Evolutionary conservation across 208 protist species (phyloP).

Genomic region (Crithidia fasciculata): DNA sequence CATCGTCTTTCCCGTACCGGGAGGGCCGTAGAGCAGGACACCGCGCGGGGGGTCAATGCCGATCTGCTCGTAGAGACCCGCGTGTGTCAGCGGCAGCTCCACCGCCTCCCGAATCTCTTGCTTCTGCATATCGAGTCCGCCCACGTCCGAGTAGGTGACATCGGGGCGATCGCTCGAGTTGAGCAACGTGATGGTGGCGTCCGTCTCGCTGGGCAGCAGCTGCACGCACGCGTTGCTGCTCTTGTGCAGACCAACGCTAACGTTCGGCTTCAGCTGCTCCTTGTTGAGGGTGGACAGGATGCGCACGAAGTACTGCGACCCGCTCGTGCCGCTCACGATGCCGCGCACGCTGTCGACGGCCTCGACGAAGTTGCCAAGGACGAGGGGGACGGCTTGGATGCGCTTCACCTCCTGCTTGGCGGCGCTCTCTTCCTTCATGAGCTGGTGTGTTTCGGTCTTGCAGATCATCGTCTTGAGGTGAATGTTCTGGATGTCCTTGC

Average conservation of each 20-base stretch:
- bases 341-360: slow-evolving; percentile 97
- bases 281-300: slow-evolving; percentile 98
- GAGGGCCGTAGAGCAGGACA: slow-evolving; percentile 99
- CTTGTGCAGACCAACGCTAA: slow-evolving; percentile 98
- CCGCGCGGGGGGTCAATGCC: slow-evolving; percentile 99
- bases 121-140: slow-evolving; percentile 99
- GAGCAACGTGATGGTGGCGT: slow-evolving; percentile 97
- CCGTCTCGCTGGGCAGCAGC: slow-evolving; percentile 97
- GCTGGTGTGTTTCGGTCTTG: slow-evolving; percentile 88
- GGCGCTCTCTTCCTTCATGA: slow-evolving; percentile 86
- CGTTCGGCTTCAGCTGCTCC: slow-evolving; percentile 98
- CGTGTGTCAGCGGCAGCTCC: slow-evolving; percentile 99
- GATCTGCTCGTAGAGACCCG: slow-evolving; percentile 99
- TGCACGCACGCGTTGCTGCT: slow-evolving; percentile 99
- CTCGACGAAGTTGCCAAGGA: slow-evolving; percentile 99
- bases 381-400: slow-evolving; percentile 99
- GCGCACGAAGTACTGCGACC: slow-evolving; percentile 98
- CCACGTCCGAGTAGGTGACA: slow-evolving; percentile 97
- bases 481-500: slow-evolving; percentile 70
- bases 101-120: slow-evolving; percentile 99
- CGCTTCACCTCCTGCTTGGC: slow-evolving; percentile 97
- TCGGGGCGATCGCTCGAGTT: slow-evolving; percentile 92
- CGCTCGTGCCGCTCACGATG: slow-evolving; percentile 96
- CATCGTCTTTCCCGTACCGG: slow-evolving; percentile 99
- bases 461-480: slow-evolving; percentile 92